Evolutionary conservation across 371 early-diverging fungal species (phyloP).

Genomic region (Saksenaea oblongispora): DNA sequence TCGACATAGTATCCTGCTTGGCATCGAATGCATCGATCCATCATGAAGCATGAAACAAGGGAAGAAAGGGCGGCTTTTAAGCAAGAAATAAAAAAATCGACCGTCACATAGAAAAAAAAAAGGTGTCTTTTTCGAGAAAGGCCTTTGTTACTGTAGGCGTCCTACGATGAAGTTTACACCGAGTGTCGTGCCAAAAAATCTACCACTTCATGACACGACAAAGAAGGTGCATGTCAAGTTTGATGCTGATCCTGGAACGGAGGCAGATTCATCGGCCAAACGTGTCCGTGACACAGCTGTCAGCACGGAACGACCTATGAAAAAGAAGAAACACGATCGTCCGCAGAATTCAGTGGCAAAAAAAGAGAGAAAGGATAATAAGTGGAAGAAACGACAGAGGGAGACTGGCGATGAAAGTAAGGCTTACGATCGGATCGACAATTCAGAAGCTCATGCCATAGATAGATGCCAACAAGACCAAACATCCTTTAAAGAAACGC

Average conservation of each 20-base stretch:
- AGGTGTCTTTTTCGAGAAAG: background rate
- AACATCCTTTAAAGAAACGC: background rate
- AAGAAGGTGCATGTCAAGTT: constrained; percentile 45
- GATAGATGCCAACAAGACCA: constrained; percentile 1
- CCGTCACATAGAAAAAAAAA: background rate
- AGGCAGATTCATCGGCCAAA: constrained; percentile 6
- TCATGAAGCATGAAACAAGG: no score
- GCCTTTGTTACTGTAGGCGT: no score
- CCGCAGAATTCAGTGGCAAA: background rate
- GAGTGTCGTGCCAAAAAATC: constrained; percentile 26
- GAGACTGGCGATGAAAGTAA: constrained; percentile 3
- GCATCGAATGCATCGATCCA: no score
- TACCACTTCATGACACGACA: constrained; percentile 21
- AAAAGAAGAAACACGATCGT: background rate
- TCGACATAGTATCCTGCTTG: no score
- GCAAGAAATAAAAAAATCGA: background rate
- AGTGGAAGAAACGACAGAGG: background rate
- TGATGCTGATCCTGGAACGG: constrained; percentile 19
- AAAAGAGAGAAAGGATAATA: background rate
- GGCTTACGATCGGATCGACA: background rate
- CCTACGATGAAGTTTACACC: constrained; percentile 43
- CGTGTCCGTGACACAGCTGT: constrained; percentile 5
- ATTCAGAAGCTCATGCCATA: background rate
- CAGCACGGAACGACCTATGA: background rate
- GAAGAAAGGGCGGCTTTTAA: background rate